Evolutionary conservation across 305 asterid species (phyloP).

Genomic region (Petunia hybrid): DNA sequence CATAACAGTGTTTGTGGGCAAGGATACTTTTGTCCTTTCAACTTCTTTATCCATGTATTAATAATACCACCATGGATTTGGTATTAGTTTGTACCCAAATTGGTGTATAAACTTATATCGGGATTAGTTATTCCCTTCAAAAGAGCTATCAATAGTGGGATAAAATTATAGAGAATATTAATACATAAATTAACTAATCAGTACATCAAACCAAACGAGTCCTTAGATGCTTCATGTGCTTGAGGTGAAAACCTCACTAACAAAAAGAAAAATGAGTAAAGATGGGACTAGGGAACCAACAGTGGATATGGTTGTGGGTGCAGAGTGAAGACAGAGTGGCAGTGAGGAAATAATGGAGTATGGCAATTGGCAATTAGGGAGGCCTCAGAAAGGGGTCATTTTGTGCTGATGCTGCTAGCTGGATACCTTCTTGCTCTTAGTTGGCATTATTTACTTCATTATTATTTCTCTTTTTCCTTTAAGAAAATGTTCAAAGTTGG

Average conservation of each 20-base stretch:
- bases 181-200: too few relatives aligned
- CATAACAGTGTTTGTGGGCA: too few relatives aligned
- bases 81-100: too few relatives aligned
- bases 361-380: conserved; percentile 1
- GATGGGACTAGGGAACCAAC: background rate
- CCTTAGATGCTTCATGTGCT: background rate
- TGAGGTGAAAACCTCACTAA: background rate
- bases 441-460: conserved; percentile 41
- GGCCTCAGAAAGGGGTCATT: conserved; percentile 30
- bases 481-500: background rate
- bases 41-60: too few relatives aligned
- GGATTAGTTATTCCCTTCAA: too few relatives aligned
- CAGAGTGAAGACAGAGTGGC: background rate
- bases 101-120: too few relatives aligned
- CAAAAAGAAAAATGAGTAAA: background rate
- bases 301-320: conserved; percentile 30
- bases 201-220: too few relatives aligned
- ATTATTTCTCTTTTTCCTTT: background rate
- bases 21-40: too few relatives aligned
- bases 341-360: conserved; percentile 11
- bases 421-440: conserved; percentile 48
- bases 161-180: too few relatives aligned
- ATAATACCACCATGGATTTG: too few relatives aligned
- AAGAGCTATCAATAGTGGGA: too few relatives aligned
- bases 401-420: conserved; percentile 44